Conservation (phyloP, 495 filamentous ascomycete genomes). For the Xylaria venustula region DNA sequence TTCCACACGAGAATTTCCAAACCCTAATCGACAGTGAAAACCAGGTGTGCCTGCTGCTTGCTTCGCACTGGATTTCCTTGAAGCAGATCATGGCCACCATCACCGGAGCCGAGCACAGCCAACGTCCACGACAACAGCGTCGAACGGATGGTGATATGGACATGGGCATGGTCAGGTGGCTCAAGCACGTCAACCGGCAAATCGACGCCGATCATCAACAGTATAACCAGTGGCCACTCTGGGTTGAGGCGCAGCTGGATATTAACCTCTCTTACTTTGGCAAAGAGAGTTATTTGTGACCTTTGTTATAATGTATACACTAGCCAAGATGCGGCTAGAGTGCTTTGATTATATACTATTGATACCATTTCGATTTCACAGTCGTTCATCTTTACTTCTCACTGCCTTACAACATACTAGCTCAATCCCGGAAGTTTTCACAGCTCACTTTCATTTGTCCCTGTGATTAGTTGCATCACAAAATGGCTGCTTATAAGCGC, state of each 20-base stretch:
- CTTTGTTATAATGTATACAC: not conserved
- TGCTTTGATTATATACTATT: not conserved
- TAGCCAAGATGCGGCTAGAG: not conserved
- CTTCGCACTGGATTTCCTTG: conserved; percentile 58
- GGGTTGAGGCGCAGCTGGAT: conserved; percentile 45
- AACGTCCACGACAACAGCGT: conserved; percentile 15
- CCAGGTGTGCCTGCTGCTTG: conserved; percentile 49
- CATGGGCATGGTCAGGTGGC: conserved; percentile 38
- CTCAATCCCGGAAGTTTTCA: too few species aligned
- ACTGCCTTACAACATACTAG: too few species aligned
- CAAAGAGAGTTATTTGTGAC: conserved; percentile 5
- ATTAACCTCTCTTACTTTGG: conserved; percentile 35
- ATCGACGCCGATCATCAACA: conserved; percentile 36
- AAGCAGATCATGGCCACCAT: conserved; percentile 57
- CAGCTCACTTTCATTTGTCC: too few species aligned
- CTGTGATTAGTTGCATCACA: too few species aligned
- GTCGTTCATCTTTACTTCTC: not conserved
- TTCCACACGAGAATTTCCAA: conserved; percentile 54
- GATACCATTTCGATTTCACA: not conserved
- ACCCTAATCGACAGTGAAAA: conserved; percentile 50
- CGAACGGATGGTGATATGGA: conserved; percentile 18
- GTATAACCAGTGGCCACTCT: conserved; percentile 48
- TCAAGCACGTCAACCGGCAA: conserved; percentile 39
- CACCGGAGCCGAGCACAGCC: conserved; percentile 29
- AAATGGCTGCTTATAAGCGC: too few species aligned